Base-by-base conservation (phyloP, 805 yeast genomes). In the Spathaspora hagerdaliae region DNA sequence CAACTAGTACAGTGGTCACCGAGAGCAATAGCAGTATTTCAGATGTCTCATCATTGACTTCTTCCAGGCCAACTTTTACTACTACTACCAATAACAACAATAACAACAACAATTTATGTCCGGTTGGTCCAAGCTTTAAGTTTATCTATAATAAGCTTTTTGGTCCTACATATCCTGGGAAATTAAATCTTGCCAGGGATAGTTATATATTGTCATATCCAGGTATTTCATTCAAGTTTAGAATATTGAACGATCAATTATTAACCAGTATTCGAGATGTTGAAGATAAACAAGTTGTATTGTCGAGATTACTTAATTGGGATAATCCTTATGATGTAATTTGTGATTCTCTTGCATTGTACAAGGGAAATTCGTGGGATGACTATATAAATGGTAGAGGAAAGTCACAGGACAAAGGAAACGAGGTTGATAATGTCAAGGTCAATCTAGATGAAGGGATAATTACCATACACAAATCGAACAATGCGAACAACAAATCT, bases 111-210 rank as follows among this genome's bases (percentile, higher is more conserved):
- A 36, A 47, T 6, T 29, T 41, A n/a, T n/a, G 32, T n/a, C 44
- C 38, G 2, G 31, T 34, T n/a, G 47, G 50, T 19, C 45, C 50
- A 6, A 44, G 44, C 1, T 64, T 79, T 50, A 74, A 72, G 39
- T 60, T 65, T 13, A 66, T 81, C 2, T 81, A 81, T 58, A 79
- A 80, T 53, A 75, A 73, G 54, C 65, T 74, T 2, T 78, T 81
- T 55, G 87, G 87, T 0, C 85, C 85, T 1, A 81, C 86, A 0
- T 79, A 75, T 48, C 82, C 83, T 1, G 86, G 85, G 0, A 58
- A 53, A 27, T 51, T 68, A 8, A 58, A 64, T 38, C 44, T 45
- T 1, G 50, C 47, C 3, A 38, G 52, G 14, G 54, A 58, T 11
- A 50, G 57, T 15, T 81, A 80, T 52, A 59, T 70, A 9, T 61